Base-by-base conservation (phyloP, 257 asterid species). In the Solanum sparsipilum region DNA sequence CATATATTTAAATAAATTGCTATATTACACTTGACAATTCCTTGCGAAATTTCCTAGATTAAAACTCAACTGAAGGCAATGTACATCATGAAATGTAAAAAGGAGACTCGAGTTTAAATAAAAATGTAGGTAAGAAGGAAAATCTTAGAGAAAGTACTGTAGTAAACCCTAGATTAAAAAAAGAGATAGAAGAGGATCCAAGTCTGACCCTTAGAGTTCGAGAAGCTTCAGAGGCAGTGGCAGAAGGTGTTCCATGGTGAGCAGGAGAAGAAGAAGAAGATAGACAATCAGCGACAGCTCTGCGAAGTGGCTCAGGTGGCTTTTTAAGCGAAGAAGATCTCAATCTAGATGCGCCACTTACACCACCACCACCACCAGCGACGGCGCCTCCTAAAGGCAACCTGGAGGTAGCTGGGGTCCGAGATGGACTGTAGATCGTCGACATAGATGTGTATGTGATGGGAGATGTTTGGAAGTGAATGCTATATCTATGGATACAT, bases 261-360 rank as follows among this genome's bases (percentile, higher is more conserved):
- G 97, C 93, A 13, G 96, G 94, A 44, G 96, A 91, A 27, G 99
- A 93, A 52, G 63, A 52, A 70, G 98, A 92, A 73, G 99, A 97
- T 86, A 97, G 92, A 88, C 96, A 97, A 92, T 97, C 99, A 27
- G 99, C 98, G 76, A 97, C 98, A 31, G 99, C 98, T 44, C 99
- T 93, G 76, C 97, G 99, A 23, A 97, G 98, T 63, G 99, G 99
- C 97, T 97, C 99, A 18, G 99, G 99, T 87, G 98, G 98, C 90
- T 96, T 96, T 93, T 94, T 97, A 32, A 92, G 56, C 63, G 95
- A 93, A 36, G 98, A 96, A 76, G 99, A 96, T 97, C 99, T 95
- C 90, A 97, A 92, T 88, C 99, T 93, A 38, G 98, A 96, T 13
- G 93, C 88, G 38, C 31, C 84, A 60, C 44, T 34, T 11, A 27